Evolutionary conservation across 345 rosid species (phyloP).

Genomic region (Trapa incisa): DNA sequence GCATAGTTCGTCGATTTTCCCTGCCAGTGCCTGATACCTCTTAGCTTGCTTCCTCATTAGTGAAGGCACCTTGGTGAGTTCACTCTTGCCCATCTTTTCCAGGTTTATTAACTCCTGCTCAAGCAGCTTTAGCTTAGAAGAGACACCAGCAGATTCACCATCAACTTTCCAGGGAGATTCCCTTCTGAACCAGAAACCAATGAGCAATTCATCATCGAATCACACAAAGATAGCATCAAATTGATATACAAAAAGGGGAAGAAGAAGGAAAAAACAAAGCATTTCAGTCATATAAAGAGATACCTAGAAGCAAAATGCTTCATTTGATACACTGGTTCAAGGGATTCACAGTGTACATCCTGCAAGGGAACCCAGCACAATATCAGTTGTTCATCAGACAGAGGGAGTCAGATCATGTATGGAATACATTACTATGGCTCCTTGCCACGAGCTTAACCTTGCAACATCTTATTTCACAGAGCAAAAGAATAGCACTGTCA

Average conservation of each 20-base stretch:
- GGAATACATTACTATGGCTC: too few relatives aligned
- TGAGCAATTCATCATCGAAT: constrained; percentile 7
- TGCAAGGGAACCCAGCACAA: constrained; percentile 18
- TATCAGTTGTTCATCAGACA: background rate
- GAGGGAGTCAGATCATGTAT: too few relatives aligned
- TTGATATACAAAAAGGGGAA: background rate
- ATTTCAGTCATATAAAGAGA: background rate
- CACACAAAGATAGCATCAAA: background rate
- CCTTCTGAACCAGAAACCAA: constrained; percentile 31
- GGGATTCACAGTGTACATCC: constrained; percentile 60
- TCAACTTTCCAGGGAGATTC: constrained; percentile 93
- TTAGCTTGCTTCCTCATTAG: constrained; percentile 60
- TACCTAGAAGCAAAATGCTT: constrained; percentile 79
- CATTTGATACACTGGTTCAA: constrained; percentile 46
- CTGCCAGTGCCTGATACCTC: constrained; percentile 70
- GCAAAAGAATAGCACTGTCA: too few relatives aligned
- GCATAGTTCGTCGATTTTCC: constrained; percentile 86
- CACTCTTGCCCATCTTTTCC: constrained; percentile 49
- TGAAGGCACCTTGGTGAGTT: constrained; percentile 42
- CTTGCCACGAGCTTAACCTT: too few relatives aligned
- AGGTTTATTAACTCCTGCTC: constrained; percentile 66
- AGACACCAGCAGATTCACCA: constrained; percentile 50
- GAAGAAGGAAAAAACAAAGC: background rate
- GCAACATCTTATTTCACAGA: too few relatives aligned
- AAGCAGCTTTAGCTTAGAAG: constrained; percentile 61